Base-by-base conservation (phyloP, 2,329 filamentous ascomycete species). In the Emericellopsis atlantica region DNA sequence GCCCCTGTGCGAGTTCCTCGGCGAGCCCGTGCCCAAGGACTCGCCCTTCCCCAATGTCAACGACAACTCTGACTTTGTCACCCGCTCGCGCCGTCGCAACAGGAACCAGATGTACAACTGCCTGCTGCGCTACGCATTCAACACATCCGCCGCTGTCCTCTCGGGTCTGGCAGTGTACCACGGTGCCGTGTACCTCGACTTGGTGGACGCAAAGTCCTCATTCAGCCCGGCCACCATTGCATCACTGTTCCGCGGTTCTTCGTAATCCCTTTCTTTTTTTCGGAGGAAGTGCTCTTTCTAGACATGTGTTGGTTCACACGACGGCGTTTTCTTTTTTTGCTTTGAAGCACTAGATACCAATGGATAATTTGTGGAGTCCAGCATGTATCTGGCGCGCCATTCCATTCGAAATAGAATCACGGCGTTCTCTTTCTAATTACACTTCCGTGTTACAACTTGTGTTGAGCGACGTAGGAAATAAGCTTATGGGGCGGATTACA, bases 21-120 rank as follows among this genome's bases (percentile, higher is more conserved):
- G 54, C 26, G 53, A 59, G 41, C 46, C 55, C 2, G 45, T 60
- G 14, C 62, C 61, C 15, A 52, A 54, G 51, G 46, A 47, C 18
- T 40, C 44, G 32, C 34, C 52, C 21, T 60, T 74, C 39, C 57
- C 58, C 43, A 55, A 58, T 41, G 52, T 52, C 51, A 60, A 59
- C 47, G 53, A 54, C 46, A 57, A 57, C 46, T 54, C 53, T 16
- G 57, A 56, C 44, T 58, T 62, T 47, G 56, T 61, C 6, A 43
- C 46, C 4, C 53, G 55, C 29, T 57, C 54, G 22, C 51, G 54
- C 29, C 49, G 52, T 23, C 49, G 57, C 29, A 59, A 60, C 51
- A 51, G 51, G 36, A 54, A 54, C 44, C 58, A 61, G 48, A 54
- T 56, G 49, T 54, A 57, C 50, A 60, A 58, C 42, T 54, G 58